Base-by-base conservation (phyloP, 352 stramenopile species). In the Pythium coloratum region DNA sequence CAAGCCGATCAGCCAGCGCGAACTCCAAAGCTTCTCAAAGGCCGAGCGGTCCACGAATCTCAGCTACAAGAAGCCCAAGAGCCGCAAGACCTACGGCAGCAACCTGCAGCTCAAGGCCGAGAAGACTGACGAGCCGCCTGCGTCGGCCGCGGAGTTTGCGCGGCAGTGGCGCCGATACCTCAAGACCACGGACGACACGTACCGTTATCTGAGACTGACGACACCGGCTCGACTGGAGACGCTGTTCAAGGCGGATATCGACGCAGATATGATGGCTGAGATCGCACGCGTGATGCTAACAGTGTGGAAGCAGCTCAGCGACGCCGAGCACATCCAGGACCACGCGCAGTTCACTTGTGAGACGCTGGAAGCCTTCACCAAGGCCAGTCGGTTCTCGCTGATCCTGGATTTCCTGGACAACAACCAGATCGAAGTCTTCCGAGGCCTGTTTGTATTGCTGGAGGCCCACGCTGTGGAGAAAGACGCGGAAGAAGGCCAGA, bases 1-100 rank as follows among this genome's bases (percentile, higher is more conserved):
- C 34, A 96, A 94, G 56, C 86, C 88, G 24, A 80, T 96, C 47
- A 89, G 76, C 13, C 84, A 92, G 50, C 80, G 76, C 20, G 88
- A 96, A 69, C 64, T 96, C 24, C 75, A 72, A 16, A 76, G 80
- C 61, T 83, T 96, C 38, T 82, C 71, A 6, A 77, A 70, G 34
- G 72, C 61, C 16, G 68, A 84, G 32, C 80, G 81, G 5, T 64
- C 75, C 34, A 87, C 70, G n/a, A 96, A 94, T 62, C 71, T 91
- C n/a, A 69, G 77, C 24, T 94, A 82, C 59, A 86, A 81, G 42
- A 77, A 77, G 46, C 32, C 34, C 1, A 80, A 76, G 24, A 30
- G 47, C 9, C 58, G 59, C 24, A 85, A 80, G 57, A 73, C 72
- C 36, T 68, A 61, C 46, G 69, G 66, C 6, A 66, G 66, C 5